Conservation (phyloP, 2,329 filamentous ascomycete species). For the Aspergillus japonicus region DNA sequence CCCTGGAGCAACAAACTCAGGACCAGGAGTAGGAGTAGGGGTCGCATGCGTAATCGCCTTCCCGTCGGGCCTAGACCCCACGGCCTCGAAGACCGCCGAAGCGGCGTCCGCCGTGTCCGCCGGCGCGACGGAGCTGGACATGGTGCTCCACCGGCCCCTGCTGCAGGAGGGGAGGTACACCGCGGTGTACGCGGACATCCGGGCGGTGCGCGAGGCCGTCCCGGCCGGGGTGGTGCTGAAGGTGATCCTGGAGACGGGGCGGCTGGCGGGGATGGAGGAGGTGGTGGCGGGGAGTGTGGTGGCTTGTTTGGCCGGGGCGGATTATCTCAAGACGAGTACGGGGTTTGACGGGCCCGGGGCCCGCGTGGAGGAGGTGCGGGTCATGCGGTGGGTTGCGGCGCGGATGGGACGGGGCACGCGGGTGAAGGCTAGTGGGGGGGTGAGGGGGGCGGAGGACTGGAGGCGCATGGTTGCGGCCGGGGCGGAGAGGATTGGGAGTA, state of each 20-base stretch:
- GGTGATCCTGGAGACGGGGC: constrained; percentile 60
- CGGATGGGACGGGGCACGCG: constrained; percentile 43
- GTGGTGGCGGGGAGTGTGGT: constrained; percentile 56
- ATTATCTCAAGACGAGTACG: constrained; percentile 62
- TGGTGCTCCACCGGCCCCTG: constrained; percentile 57
- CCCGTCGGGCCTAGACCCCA: constrained; percentile 57
- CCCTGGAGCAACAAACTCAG: too few relatives aligned
- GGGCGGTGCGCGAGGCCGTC: constrained; percentile 51
- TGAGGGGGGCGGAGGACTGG: constrained; percentile 52
- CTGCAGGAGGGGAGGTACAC: constrained; percentile 48
- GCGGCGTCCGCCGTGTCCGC: constrained; percentile 48
- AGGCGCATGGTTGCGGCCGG: constrained; percentile 57
- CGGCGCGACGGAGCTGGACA: constrained; percentile 58
- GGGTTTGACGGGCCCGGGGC: constrained; percentile 59
- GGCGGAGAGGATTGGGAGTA: constrained; percentile 57
- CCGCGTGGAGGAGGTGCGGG: constrained; percentile 50
- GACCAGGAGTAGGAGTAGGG: too few relatives aligned
- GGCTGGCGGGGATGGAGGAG: constrained; percentile 45
- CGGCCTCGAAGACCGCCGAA: constrained; percentile 53
- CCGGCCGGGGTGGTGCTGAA: constrained; percentile 49
- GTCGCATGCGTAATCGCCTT: constrained; percentile 56
- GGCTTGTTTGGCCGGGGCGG: constrained; percentile 53
- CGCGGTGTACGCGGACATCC: constrained; percentile 54
- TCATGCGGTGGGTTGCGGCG: constrained; percentile 54
- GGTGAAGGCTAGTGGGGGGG: constrained; percentile 60